Evolutionary conservation across 805 yeast genomes (phyloP), one percentile per base, ranked within the genome.

Genomic region (Gaillardinia entomophila): DNA sequence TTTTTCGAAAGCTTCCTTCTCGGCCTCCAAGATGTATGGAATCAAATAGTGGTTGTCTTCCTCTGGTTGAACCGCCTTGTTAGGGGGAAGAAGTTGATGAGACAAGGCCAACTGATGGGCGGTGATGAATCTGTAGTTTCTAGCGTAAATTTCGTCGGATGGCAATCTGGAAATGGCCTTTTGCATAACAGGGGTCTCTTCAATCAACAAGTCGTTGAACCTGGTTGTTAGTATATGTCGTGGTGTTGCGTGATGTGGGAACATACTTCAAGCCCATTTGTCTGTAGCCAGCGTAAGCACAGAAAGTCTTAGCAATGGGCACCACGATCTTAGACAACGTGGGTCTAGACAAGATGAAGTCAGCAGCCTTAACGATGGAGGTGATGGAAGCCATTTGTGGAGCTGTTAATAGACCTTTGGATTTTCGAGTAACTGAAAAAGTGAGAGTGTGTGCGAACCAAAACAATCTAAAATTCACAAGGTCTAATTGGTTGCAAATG

Each of bases 1-100:
- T 68, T 82, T 87, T 73, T 92, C 98, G 43, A 74, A 71, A 31
- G 79, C 82, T 64, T 86, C 97, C 51, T 85, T 86, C 71, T 92
- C 97, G 41, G 90, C 94, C 72, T 92, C 97, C 55, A 89, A 75
- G 41, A 92, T 69, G 70, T 83, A 84, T 48, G 96, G 97, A 38
- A 84, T 64, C 56, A 92, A 73, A 69, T 88, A 89, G 49, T 83
- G 83, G 36, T 65, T 63, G 61, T 86, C 95, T 42, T 90, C 90
- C 54, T 79, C 85, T 19, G 87, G 76, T 60, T 79, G 76, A 41
- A 85, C 69, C 51, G 81, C 82, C 66, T 90, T 81, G 53, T 74
- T 73, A 41, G 76, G 71, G 51, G 97, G 95, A 51, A 92, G 74
- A 40, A 92, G 64, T 53, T 84, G 88, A 61, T 87, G 95, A 36